Evolutionary conservation across 2,329 filamentous ascomycete genomes (phyloP).

Genomic region (Sphaerostilbella broomeana): DNA sequence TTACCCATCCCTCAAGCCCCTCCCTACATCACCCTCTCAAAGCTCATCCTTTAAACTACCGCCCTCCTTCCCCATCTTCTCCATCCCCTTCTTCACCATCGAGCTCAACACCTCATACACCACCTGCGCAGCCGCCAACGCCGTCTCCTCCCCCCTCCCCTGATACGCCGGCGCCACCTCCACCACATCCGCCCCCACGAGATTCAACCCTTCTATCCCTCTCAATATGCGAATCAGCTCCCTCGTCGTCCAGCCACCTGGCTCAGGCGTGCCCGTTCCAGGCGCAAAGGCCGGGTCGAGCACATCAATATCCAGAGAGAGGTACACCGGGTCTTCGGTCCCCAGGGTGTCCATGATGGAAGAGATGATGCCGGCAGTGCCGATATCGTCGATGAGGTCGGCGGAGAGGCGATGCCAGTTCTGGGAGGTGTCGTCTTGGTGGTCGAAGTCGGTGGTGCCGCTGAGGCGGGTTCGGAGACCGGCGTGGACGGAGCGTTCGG

Average conservation of each 20-base stretch:
- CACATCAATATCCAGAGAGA: constrained; percentile 77
- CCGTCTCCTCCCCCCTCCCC: constrained; percentile 70
- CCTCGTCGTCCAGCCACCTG: constrained; percentile 83
- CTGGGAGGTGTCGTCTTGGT: constrained; percentile 65
- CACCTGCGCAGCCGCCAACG: constrained; percentile 75
- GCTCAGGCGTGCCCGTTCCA: constrained; percentile 82
- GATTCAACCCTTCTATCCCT: constrained; percentile 73
- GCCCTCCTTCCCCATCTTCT: constrained; percentile 30
- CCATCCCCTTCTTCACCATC: constrained; percentile 52
- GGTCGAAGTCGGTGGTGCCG: constrained; percentile 57
- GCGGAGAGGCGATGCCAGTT: constrained; percentile 73
- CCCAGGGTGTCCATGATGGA: constrained; percentile 67
- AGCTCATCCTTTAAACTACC: constrained; percentile 33
- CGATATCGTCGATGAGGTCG: constrained; percentile 82
- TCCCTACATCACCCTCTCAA: constrained; percentile 17
- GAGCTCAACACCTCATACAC: constrained; percentile 79
- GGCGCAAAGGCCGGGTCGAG: constrained; percentile 64
- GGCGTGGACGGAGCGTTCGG: constrained; percentile 71
- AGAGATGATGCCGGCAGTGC: constrained; percentile 61
- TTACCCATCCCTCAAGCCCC: background rate
- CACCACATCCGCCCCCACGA: constrained; percentile 85
- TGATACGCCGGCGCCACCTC: constrained; percentile 82
- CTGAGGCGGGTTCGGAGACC: constrained; percentile 73
- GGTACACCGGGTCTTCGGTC: constrained; percentile 70
- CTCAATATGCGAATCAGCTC: constrained; percentile 80